Base-by-base conservation (phyloP, 2,329 filamentous ascomycete genomes). In the Cryphonectria japonica region DNA sequence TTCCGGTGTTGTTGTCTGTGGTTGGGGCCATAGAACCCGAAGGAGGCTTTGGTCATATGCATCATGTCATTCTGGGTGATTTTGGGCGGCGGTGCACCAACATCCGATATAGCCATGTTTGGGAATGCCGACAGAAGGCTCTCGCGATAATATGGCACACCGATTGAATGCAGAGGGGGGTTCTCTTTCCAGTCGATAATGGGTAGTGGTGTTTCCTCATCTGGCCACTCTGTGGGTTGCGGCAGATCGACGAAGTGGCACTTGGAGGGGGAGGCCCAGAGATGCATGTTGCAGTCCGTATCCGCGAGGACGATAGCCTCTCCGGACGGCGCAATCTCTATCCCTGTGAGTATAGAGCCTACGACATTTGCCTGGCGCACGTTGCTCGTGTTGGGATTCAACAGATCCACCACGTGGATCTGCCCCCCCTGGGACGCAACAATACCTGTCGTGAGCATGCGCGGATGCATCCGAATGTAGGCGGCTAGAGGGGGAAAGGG, bases 401-500 rank as follows among this genome's bases (percentile, higher is more conserved):
- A 94, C 6, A 99, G 87, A 80, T 99, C 96, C 66, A 98, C 94
- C 19, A 98, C 92, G 79, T 99, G 95, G 80, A 99, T 92, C 80
- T 98, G 94, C 0, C 97, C 96, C 60, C 90, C 92, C 77, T 97
- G 94, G 2, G 95, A 97, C 39, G 95, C 91, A 66, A 99, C 93
- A 72, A 99, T 95, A 76, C 93, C 95, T 0, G 97, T 98, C 0
- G 96, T 98, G 29, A 94, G 92, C 88, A 99, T 93, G 76, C 94
- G 92, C 1, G 97, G 96, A 79, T 99, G 96, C 92, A 99, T 96
- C 71, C 96, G 91, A 59, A 98, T 95, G 83, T 94, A 97, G 50
- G 96, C 95, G 52, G 95, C 96, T 13, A 96, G 94, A 2, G 94
- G 92, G 70, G 96, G 95, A 75, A 92, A 99, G 0, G 96, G 93